A percentile compares a stretch with the other conserved stretches of the same genome.
phyloP scores from a whole-genome alignment of 2,329 filamentous ascomycete genomes.

The Phialemonium atrogriseum region DNA sequence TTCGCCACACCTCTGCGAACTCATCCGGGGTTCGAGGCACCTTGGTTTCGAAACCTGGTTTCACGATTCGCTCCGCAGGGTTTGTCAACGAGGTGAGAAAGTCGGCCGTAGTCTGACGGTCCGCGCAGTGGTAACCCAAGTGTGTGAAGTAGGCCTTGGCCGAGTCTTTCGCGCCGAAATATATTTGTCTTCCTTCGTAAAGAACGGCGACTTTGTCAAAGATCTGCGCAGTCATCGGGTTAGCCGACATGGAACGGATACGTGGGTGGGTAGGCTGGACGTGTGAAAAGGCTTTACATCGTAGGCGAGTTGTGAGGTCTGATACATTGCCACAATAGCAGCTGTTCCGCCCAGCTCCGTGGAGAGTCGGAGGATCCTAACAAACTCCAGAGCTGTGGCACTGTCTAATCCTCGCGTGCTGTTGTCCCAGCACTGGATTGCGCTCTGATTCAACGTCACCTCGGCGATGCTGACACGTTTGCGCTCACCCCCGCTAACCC shows the following conservation, averaged over 20 bases:
- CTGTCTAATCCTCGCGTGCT: constrained; percentile 61
- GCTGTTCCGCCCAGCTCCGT: constrained; percentile 57
- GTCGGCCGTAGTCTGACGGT: constrained; percentile 62
- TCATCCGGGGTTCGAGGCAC: too few species aligned
- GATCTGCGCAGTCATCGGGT: too few species aligned
- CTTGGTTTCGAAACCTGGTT: too few species aligned
- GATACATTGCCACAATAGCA: constrained; percentile 56
- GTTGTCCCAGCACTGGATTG: constrained; percentile 63
- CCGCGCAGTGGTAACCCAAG: constrained; percentile 55
- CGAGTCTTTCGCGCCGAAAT: constrained; percentile 53
- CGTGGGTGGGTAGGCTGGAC: too few species aligned
- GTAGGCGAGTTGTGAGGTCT: constrained; percentile 51
- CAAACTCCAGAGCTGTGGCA: constrained; percentile 58
- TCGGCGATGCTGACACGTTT: constrained; percentile 74
- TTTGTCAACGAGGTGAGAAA: constrained; percentile 73
- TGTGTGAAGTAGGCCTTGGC: constrained; percentile 59
- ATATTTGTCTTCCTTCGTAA: constrained; percentile 60
- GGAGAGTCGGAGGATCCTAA: constrained; percentile 57
- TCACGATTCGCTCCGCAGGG: too few species aligned
- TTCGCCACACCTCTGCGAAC: too few species aligned
- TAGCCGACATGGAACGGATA: too few species aligned
- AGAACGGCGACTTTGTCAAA: constrained; percentile 63
- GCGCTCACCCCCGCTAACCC: constrained; percentile 54
- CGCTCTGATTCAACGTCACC: constrained; percentile 33
- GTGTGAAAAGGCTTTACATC: too few species aligned